Conservation (phyloP, 257 asterid species). For the Plectranthus barbatus region DNA sequence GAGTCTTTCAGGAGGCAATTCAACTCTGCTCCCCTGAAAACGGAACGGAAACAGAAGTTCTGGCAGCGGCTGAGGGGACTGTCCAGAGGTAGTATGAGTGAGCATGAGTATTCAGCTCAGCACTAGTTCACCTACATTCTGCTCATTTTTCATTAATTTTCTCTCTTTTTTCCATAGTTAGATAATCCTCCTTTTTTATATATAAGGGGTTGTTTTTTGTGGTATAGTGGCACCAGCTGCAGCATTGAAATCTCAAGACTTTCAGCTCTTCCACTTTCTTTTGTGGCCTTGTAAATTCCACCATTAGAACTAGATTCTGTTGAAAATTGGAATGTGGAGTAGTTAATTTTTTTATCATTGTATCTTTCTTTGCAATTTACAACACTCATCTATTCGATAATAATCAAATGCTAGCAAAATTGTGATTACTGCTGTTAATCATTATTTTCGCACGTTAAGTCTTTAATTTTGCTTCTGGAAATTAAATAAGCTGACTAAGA, state of each 20-base stretch:
- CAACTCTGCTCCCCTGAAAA: slow-evolving; percentile 69
- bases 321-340: neutral
- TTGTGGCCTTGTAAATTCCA: neutral
- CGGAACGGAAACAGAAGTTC: slow-evolving; percentile 43
- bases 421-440: too few species aligned
- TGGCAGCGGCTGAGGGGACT: slow-evolving; percentile 62
- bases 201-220: neutral
- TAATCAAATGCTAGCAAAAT: too few species aligned
- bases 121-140: slow-evolving; percentile 6
- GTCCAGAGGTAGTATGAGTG: slow-evolving; percentile 80
- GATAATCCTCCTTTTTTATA: neutral
- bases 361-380: too few species aligned
- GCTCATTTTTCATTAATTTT: neutral
- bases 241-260: neutral
- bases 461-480: too few species aligned
- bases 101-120: slow-evolving; percentile 39
- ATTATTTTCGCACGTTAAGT: too few species aligned
- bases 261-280: neutral
- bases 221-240: neutral
- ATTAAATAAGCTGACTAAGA: too few species aligned
- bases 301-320: neutral
- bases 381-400: too few species aligned
- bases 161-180: too few species aligned
- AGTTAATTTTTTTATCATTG: too few species aligned
- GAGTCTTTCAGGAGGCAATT: slow-evolving; percentile 71